Evolutionary conservation across 441 rosid species (phyloP).

Genomic region (Rhodomyrtus psidioides): DNA sequence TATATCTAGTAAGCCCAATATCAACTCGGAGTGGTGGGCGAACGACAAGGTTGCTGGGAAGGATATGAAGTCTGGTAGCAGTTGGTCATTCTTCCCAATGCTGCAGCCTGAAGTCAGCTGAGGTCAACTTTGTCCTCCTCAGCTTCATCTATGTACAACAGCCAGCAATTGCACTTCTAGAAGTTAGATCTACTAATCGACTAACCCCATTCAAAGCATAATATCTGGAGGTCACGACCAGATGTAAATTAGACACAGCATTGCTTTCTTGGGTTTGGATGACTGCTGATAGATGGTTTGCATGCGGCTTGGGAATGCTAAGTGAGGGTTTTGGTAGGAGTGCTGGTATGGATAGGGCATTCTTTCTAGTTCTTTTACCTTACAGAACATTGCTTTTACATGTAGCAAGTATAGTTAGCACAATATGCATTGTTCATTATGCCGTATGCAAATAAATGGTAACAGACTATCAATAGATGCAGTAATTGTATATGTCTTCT

Average conservation of each 20-base stretch:
- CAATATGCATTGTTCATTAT: background rate
- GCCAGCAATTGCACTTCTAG: background rate
- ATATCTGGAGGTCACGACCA: background rate
- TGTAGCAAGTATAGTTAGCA: background rate
- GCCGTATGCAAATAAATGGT: background rate
- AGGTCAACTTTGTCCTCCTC: constrained; percentile 3
- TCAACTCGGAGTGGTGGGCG: constrained; percentile 71
- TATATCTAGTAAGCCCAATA: constrained; percentile 25
- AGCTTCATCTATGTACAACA: background rate
- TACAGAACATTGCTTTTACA: background rate
- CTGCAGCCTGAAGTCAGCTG: constrained; percentile 77
- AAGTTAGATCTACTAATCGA: background rate
- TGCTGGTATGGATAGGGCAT: background rate
- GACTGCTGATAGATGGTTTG: background rate
- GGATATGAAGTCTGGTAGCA: constrained; percentile 42
- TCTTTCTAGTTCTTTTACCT: background rate
- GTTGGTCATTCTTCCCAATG: constrained; percentile 87
- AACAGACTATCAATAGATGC: background rate
- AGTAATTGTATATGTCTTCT: background rate
- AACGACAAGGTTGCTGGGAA: constrained; percentile 67
- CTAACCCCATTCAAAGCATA: background rate
- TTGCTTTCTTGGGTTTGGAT: background rate
- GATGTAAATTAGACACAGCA: background rate
- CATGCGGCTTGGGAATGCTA: background rate
- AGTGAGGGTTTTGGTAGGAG: background rate